Percentiles rank a stretch among this genome's conserved stretches.
phyloP scores from a whole-genome alignment of 1,284 basidiomycete genomes.

The Irpex lacteus region DNA sequence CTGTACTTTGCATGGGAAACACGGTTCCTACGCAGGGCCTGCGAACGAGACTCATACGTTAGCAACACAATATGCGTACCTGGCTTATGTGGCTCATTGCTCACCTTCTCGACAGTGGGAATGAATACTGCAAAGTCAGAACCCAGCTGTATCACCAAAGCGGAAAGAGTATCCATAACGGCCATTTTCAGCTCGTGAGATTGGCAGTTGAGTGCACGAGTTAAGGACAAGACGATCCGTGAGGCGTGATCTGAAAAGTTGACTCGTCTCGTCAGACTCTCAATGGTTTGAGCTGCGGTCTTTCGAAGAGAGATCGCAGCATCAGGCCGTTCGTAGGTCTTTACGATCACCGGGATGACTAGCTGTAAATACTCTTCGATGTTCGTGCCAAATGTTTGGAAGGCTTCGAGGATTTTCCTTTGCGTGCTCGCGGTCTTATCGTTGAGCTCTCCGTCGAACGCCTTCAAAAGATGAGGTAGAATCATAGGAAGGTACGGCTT shows the following conservation, averaged over 20 bases:
- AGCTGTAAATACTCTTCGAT: constrained; percentile 98
- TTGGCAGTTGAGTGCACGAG: constrained; percentile 79
- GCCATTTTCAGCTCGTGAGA: constrained; percentile 84
- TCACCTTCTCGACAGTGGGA: constrained; percentile 93
- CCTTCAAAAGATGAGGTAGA: constrained; percentile 86
- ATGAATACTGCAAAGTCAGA: constrained; percentile 98
- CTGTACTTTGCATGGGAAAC: constrained; percentile 90
- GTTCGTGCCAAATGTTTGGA: constrained; percentile 93
- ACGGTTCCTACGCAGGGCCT: constrained; percentile 79
- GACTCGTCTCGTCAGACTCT: constrained; percentile 88
- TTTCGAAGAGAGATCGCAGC: constrained; percentile 70
- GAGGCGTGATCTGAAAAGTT: constrained; percentile 99
- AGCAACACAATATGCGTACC: neutral
- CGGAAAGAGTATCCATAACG: constrained; percentile 93
- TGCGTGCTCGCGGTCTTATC: constrained; percentile 81
- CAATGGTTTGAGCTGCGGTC: constrained; percentile 89
- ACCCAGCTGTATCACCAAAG: constrained; percentile 90
- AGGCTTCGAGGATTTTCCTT: constrained; percentile 91
- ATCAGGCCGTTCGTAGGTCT: constrained; percentile 86
- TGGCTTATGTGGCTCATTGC: neutral
- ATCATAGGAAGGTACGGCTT: constrained; percentile 95
- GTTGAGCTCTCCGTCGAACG: constrained; percentile 85
- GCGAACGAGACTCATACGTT: neutral
- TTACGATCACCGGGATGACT: constrained; percentile 93
- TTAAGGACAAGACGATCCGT: constrained; percentile 94